Evolutionary conservation across 768 basidiomycete genomes (phyloP).

Genomic region (Boletellus ananas): DNA sequence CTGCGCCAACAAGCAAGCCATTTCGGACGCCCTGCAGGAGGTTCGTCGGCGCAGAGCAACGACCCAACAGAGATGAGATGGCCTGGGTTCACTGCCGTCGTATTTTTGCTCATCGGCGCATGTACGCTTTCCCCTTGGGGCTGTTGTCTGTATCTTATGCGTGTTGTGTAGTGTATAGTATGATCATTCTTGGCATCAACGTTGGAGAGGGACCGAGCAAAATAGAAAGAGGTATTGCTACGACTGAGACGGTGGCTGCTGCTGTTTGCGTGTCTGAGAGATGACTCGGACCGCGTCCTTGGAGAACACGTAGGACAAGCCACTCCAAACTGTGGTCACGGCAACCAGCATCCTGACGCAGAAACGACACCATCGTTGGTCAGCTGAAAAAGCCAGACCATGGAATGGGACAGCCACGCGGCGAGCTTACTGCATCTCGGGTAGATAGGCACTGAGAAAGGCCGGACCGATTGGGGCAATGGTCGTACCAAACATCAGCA

Average conservation of each 20-base stretch:
- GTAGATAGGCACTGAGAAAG: conserved; percentile 52
- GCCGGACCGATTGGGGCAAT: conserved; percentile 72
- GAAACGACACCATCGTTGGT: not conserved
- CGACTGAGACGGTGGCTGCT: conserved; percentile 22
- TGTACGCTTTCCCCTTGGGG: not conserved
- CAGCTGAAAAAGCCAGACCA: too few species aligned
- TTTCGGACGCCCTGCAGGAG: conserved; percentile 66
- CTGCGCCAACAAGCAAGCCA: conserved; percentile 53
- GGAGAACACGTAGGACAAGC: conserved; percentile 74
- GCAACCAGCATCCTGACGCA: conserved; percentile 75
- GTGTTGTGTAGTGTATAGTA: conserved; percentile 19
- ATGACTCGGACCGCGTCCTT: conserved; percentile 69
- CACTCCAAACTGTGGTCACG: conserved; percentile 89
- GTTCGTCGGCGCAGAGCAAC: conserved; percentile 52
- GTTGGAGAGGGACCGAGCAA: not conserved
- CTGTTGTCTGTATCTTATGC: conserved; percentile 21
- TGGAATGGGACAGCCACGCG: not conserved
- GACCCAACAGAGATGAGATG: conserved; percentile 8
- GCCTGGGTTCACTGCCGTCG: not conserved
- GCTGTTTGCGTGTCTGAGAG: conserved; percentile 34
- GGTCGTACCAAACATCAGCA: conserved; percentile 88
- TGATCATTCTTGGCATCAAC: conserved; percentile 8
- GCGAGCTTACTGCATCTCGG: conserved; percentile 67
- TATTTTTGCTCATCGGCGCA: not conserved
- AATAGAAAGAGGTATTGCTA: conserved; percentile 6